phyloP scores from a whole-genome alignment of 78 protist genomes.

The Dictyostelium firmibasis region DNA sequence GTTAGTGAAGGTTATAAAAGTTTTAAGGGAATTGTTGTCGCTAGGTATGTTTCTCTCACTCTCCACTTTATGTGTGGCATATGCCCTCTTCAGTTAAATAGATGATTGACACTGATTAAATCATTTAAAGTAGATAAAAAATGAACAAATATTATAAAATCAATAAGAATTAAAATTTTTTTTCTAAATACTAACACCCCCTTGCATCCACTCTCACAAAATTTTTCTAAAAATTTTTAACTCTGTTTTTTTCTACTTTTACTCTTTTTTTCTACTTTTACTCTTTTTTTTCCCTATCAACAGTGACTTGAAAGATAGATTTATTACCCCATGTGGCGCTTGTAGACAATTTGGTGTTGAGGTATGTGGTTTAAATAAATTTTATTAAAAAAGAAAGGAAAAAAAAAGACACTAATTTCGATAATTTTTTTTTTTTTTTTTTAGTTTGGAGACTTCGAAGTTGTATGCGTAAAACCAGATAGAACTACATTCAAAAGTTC shows the following conservation, averaged over 20 bases:
- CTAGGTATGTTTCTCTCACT: constrained; percentile 39
- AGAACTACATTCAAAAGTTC: not conserved
- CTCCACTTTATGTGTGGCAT: not conserved
- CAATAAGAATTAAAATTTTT: not conserved
- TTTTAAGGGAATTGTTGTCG: constrained; percentile 79
- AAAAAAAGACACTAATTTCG: not conserved
- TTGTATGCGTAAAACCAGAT: constrained; percentile 71
- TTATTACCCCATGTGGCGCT: constrained; percentile 89
- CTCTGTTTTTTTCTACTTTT: not conserved
- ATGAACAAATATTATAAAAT: not conserved
- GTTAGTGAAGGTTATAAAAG: constrained; percentile 84
- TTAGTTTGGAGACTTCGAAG: constrained; percentile 76
- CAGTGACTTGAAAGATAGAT: constrained; percentile 79
- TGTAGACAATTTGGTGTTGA: constrained; percentile 90
- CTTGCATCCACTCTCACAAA: not conserved
- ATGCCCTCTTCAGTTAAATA: not conserved
- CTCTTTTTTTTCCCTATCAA: too few relatives aligned
- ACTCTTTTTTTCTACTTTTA: too few relatives aligned
- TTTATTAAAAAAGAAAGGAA: not conserved
- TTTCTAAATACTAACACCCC: not conserved
- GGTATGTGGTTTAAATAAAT: not conserved
- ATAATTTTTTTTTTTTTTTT: not conserved
- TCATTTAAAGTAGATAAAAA: not conserved
- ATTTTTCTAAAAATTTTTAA: not conserved
- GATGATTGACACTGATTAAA: not conserved